phyloP scores from a whole-genome alignment of 495 filamentous ascomycete species.

The Xylaria nigripes region DNA sequence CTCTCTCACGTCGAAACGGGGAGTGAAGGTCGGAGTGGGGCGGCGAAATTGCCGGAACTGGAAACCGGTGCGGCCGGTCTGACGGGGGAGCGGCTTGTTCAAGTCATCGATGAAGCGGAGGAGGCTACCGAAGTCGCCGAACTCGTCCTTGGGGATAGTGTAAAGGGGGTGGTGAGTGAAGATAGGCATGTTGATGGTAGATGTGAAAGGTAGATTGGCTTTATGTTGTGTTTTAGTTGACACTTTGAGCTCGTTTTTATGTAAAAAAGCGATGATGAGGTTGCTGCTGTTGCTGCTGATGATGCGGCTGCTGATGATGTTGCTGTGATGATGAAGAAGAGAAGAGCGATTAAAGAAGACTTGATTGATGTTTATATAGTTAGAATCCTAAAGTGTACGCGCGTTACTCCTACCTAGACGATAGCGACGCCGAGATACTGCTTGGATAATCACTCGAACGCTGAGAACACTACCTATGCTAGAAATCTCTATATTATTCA shows the following conservation, averaged over 20 bases:
- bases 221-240: not conserved
- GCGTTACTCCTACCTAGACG: constrained; percentile 4
- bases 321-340: constrained; percentile 13
- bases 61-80: constrained; percentile 17
- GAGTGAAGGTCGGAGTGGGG: constrained; percentile 45
- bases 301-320: constrained; percentile 1
- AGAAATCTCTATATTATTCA: constrained; percentile 18
- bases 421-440: constrained; percentile 12
- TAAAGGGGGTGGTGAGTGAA: constrained; percentile 46
- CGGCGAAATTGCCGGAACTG: constrained; percentile 8
- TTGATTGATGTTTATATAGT: constrained; percentile 20
- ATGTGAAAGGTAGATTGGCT: not conserved
- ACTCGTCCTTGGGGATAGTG: constrained; percentile 27
- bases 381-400: not conserved
- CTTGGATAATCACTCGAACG: constrained; percentile 14
- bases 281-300: not conserved
- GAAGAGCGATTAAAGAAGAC: not conserved
- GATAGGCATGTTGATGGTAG: constrained; percentile 56
- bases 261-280: not conserved
- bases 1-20: constrained; percentile 78
- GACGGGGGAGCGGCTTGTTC: constrained; percentile 42
- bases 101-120: constrained; percentile 74
- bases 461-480: constrained; percentile 1
- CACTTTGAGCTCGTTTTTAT: no score
- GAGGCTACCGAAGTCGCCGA: constrained; percentile 50